A percentile compares a stretch with the other conserved stretches of the same genome.
phyloP scores from a whole-genome alignment of 129 eudicot species.

The Tanacetum coccineum region DNA sequence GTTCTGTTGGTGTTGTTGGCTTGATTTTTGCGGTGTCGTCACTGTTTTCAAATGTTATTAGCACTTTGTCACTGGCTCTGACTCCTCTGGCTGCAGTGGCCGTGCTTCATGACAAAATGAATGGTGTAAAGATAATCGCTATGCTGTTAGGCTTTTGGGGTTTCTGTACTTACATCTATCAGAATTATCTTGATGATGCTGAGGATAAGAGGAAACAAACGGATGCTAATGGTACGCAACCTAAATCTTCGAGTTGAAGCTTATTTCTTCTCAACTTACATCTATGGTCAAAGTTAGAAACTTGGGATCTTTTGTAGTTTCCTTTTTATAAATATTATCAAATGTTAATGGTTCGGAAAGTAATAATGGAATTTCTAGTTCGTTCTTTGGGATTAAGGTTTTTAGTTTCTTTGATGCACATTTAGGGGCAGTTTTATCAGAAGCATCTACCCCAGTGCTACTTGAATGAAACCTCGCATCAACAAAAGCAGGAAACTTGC shows the following conservation, averaged over 20 bases:
- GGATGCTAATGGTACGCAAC: constrained; percentile 26
- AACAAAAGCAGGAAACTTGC: constrained; percentile 27
- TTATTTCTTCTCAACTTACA: not conserved
- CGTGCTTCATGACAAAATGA: constrained; percentile 71
- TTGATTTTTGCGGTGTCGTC: constrained; percentile 75
- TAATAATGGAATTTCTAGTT: not conserved
- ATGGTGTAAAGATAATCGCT: constrained; percentile 64
- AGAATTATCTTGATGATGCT: constrained; percentile 73
- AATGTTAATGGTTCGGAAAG: not conserved
- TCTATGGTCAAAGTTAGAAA: not conserved
- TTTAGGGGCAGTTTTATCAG: constrained; percentile 33
- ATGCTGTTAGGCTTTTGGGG: constrained; percentile 90
- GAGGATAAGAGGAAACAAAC: constrained; percentile 28
- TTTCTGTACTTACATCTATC: constrained; percentile 65
- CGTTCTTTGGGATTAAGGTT: constrained; percentile 23
- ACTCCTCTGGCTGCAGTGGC: constrained; percentile 73
- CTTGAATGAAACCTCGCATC: constrained; percentile 28
- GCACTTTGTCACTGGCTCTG: constrained; percentile 71
- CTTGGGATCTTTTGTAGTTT: constrained; percentile 1
- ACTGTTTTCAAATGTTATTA: constrained; percentile 76
- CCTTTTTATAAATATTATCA: not conserved
- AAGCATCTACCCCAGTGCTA: constrained; percentile 32
- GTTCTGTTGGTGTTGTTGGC: constrained; percentile 86
- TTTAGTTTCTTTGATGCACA: constrained; percentile 32
- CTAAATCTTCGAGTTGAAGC: constrained; percentile 33